phyloP scores from a whole-genome alignment of 2,329 filamentous ascomycete genomes.

The Torrubiellomyces zombiae region DNA sequence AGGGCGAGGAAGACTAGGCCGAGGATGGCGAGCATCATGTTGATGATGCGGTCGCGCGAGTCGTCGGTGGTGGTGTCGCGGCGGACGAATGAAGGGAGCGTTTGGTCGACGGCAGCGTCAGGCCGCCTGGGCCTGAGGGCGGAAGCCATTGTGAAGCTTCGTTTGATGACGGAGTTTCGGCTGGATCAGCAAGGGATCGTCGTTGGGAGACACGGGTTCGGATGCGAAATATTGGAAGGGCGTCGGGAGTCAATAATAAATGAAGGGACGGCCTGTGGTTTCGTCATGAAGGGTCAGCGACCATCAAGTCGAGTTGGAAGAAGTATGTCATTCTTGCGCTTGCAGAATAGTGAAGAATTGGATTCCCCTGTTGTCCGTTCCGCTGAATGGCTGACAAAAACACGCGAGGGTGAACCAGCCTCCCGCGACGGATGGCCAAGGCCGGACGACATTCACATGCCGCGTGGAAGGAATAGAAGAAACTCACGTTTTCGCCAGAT shows the following conservation, averaged over 20 bases:
- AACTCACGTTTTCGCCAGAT: slow-evolving; percentile 1
- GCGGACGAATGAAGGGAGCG: slow-evolving; percentile 4
- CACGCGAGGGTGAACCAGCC: too few species aligned
- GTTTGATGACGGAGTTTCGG: slow-evolving; percentile 1
- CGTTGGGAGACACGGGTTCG: slow-evolving; percentile 5
- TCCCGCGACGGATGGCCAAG: too few species aligned
- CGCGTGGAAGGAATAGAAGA: background rate
- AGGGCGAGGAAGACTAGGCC: slow-evolving; percentile 61
- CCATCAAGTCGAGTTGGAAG: too few species aligned
- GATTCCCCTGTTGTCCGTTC: background rate
- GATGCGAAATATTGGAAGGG: slow-evolving; percentile 1
- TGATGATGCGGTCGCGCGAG: slow-evolving; percentile 45
- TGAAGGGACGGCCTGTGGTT: slow-evolving; percentile 5
- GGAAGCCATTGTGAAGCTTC: slow-evolving; percentile 3
- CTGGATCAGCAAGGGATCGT: slow-evolving; percentile 1
- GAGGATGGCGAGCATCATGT: slow-evolving; percentile 65
- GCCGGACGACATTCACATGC: too few species aligned
- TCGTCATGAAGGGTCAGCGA: too few species aligned
- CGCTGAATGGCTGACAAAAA: too few species aligned
- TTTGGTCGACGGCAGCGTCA: slow-evolving; percentile 3
- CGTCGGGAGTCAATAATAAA: slow-evolving; percentile 3
- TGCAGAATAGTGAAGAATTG: too few species aligned
- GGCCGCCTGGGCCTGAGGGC: slow-evolving; percentile 6
- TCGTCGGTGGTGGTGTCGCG: slow-evolving; percentile 15
- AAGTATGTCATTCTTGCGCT: too few species aligned